Percentiles rank a stretch among this genome's conserved stretches.
Conservation (phyloP, 345 rosid species). For the Chamaenerion angustifolium region DNA sequence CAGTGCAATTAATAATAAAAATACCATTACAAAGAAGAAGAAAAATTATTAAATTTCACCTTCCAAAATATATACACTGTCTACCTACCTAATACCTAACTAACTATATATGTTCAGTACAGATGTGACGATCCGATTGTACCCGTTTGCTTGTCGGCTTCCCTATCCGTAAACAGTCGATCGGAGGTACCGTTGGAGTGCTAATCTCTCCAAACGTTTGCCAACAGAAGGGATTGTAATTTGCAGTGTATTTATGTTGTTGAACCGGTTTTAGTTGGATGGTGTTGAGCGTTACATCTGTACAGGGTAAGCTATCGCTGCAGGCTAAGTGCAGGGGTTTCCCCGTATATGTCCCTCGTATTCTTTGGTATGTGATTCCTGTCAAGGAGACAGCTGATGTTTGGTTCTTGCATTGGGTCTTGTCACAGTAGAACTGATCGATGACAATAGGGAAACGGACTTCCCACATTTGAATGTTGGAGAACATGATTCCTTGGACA, state of each 20-base stretch:
- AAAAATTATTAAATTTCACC: conserved; percentile 9
- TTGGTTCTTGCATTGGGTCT: conserved; percentile 54
- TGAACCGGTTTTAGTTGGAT: conserved; percentile 68
- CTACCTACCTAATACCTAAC: conserved; percentile 6
- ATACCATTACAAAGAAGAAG: no score
- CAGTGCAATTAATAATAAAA: no score
- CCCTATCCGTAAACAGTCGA: conserved; percentile 68
- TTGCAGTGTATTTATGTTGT: conserved; percentile 35
- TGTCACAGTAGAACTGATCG: conserved; percentile 87
- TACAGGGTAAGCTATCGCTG: conserved; percentile 73
- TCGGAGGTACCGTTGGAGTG: conserved; percentile 76
- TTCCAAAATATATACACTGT: conserved; percentile 14
- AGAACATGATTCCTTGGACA: conserved; percentile 74
- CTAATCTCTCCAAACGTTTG: conserved; percentile 66
- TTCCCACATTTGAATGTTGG: conserved; percentile 79
- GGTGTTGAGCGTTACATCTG: conserved; percentile 53
- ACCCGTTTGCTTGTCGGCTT: conserved; percentile 66
- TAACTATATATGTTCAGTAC: conserved; percentile 40
- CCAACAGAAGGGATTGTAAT: conserved; percentile 80
- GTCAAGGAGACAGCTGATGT: conserved; percentile 71
- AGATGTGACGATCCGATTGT: conserved; percentile 43
- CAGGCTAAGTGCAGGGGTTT: conserved; percentile 89
- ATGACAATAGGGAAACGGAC: conserved; percentile 85
- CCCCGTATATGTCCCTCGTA: conserved; percentile 80
- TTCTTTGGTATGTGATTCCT: conserved; percentile 72